These are phyloP conservation scores for Beauveria sp. DNA, from an alignment of 2,329 filamentous ascomycete genomes.

Conservation along the genomic window DNA sequence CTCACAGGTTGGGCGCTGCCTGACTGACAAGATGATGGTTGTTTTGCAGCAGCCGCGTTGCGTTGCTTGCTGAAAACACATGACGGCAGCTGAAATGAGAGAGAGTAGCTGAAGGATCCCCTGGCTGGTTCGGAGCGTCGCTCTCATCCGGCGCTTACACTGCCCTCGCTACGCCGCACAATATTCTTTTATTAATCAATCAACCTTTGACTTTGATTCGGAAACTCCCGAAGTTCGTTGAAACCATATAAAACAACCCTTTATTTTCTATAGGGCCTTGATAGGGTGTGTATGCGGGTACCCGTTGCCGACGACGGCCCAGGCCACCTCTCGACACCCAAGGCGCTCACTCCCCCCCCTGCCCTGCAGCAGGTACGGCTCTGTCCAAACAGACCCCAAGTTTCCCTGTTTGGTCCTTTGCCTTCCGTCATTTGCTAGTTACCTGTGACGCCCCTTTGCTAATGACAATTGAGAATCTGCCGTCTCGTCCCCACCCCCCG, in stretches of 20 bases:
- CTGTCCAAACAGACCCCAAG: conserved; percentile 9
- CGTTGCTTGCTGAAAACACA: neutral
- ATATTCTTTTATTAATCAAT: neutral
- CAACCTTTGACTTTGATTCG: neutral
- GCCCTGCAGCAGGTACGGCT: conserved; percentile 7
- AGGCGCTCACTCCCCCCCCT: neutral
- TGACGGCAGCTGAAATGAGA: neutral
- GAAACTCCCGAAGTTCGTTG: neutral
- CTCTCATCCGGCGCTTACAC: conserved; percentile 2
- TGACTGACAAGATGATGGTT: neutral
- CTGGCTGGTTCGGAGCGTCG: neutral
- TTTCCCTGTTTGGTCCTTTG: conserved; percentile 6
- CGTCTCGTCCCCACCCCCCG: conserved; percentile 6
- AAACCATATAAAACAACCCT: conserved; percentile 2
- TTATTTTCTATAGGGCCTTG: neutral
- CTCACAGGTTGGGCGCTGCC: neutral
- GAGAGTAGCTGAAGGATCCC: neutral
- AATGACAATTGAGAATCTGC: conserved; percentile 2
- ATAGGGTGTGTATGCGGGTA: conserved; percentile 9
- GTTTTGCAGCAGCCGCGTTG: neutral
- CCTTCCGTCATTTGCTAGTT: conserved; percentile 9
- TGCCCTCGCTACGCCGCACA: neutral
- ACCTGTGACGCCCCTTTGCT: conserved; percentile 6
- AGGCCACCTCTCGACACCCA: conserved; percentile 8
- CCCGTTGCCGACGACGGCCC: conserved; percentile 7